These are phyloP conservation scores for Schwanniomyces polymorphus DNA, from an alignment of 805 yeast species.

Conservation along the genomic window DNA sequence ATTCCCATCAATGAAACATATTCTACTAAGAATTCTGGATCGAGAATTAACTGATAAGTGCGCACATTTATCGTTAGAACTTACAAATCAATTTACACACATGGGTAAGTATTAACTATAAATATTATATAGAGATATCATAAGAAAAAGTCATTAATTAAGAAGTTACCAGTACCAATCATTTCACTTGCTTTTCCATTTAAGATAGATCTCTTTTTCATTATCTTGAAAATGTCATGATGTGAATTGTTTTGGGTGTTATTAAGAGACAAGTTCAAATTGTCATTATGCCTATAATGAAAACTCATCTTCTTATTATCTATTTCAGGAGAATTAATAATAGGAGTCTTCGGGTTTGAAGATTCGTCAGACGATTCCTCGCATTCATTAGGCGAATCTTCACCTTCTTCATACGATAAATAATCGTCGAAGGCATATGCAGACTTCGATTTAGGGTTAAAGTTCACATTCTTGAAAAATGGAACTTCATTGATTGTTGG, in stretches of 20 bases:
- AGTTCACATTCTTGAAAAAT: slow-evolving; percentile 38
- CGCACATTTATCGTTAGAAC: too few species aligned
- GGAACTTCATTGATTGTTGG: slow-evolving; percentile 22
- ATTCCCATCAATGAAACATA: slow-evolving; percentile 6
- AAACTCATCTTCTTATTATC: slow-evolving; percentile 30
- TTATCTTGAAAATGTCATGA: slow-evolving; percentile 29
- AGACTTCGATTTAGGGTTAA: slow-evolving; percentile 25
- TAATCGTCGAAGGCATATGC: slow-evolving; percentile 33
- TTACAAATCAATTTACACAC: neutral
- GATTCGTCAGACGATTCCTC: slow-evolving; percentile 4
- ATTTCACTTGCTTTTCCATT: slow-evolving; percentile 45
- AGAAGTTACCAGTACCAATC: slow-evolving; percentile 41
- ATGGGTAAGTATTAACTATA: slow-evolving; percentile 1
- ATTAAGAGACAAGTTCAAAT: slow-evolving; percentile 32
- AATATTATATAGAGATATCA: slow-evolving; percentile 13
- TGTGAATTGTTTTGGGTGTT: slow-evolving; percentile 13
- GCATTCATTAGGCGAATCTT: slow-evolving; percentile 3
- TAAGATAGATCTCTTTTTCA: slow-evolving; percentile 36
- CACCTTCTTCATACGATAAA: slow-evolving; percentile 29
- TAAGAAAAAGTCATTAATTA: slow-evolving; percentile 44
- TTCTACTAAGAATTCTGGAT: neutral
- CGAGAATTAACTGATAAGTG: neutral
- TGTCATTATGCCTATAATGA: slow-evolving; percentile 36
- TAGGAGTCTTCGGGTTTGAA: slow-evolving; percentile 8
- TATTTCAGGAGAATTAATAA: slow-evolving; percentile 5